These are phyloP conservation scores for Malassezia equina DNA, from an alignment of 1,284 basidiomycete species.

Conservation along the genomic window DNA sequence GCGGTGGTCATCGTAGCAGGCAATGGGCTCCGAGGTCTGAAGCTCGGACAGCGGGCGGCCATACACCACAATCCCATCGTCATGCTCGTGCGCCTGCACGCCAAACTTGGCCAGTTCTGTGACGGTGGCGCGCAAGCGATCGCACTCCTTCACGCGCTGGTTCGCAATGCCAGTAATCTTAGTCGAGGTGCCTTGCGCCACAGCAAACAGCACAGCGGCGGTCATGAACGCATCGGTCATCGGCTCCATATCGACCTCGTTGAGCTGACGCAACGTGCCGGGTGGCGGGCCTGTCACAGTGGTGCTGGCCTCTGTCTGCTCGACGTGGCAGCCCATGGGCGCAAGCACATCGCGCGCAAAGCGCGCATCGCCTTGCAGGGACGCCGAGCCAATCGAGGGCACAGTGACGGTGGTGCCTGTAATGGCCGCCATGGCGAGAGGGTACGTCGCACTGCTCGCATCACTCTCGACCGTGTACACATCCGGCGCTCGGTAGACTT, in stretches of 20 bases:
- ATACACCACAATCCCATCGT: conserved; percentile 83
- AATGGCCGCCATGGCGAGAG: conserved; percentile 88
- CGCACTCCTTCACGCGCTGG: conserved; percentile 96
- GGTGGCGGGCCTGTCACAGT: conserved; percentile 82
- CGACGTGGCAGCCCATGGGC: conserved; percentile 85
- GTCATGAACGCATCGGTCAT: conserved; percentile 99
- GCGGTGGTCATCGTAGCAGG: conserved; percentile 96
- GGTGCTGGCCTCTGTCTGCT: conserved; percentile 76
- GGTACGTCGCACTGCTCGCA: conserved; percentile 91
- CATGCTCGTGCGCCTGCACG: conserved; percentile 78
- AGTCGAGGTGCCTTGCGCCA: conserved; percentile 52
- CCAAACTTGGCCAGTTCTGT: conserved; percentile 93
- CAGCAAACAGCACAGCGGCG: conserved; percentile 79
- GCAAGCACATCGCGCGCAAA: conserved; percentile 88
- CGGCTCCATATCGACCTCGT: conserved; percentile 92
- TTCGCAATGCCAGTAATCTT: conserved; percentile 93
- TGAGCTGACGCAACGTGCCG: conserved; percentile 70
- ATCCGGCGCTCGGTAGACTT: conserved; percentile 65
- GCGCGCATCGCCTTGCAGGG: conserved; percentile 87
- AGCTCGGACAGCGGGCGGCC: conserved; percentile 59
- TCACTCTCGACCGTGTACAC: conserved; percentile 86
- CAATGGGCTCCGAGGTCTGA: conserved; percentile 60
- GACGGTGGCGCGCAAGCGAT: conserved; percentile 91
- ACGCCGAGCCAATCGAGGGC: conserved; percentile 76
- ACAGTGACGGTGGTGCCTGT: conserved; percentile 91